Conservation (phyloP, 139 green algal genomes). For the Chlorella sp. region DNA sequence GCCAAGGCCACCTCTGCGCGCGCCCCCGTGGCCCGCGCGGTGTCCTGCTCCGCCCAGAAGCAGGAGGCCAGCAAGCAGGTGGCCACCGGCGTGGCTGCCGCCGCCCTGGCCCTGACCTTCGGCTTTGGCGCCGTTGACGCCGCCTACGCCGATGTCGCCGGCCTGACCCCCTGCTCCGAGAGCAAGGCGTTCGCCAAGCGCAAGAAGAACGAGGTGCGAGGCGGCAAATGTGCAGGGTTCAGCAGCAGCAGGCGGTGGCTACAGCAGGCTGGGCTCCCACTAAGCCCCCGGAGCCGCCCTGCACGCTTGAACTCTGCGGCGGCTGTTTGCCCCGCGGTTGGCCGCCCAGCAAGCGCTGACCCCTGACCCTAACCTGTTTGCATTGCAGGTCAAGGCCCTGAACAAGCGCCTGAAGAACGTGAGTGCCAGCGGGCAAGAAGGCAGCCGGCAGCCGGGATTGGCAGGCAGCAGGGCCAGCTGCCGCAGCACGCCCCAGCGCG, state of each 20-base stretch:
- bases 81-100: conserved; percentile 65
- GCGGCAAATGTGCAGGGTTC: not conserved
- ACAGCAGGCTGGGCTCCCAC: no score
- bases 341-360: no score
- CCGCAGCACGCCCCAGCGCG: not conserved
- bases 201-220: conserved; percentile 91
- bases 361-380: not conserved
- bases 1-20: conserved; percentile 24
- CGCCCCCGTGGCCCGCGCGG: conserved; percentile 16
- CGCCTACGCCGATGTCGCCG: conserved; percentile 73
- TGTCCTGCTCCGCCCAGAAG: conserved; percentile 43
- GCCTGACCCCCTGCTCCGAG: conserved; percentile 96
- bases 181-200: conserved; percentile 95
- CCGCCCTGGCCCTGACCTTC: conserved; percentile 73
- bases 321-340: no score
- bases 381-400: conserved; percentile 36
- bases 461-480: not conserved
- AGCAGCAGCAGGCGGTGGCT: no score
- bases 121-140: conserved; percentile 74
- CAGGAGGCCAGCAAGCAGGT: conserved; percentile 54
- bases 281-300: no score
- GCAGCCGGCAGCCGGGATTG: not conserved
- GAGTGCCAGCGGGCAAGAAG: not conserved
- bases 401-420: conserved; percentile 36
- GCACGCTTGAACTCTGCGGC: no score